phyloP scores from a whole-genome alignment of 2,329 filamentous ascomycete species.

The Colletotrichum ledebouriae region DNA sequence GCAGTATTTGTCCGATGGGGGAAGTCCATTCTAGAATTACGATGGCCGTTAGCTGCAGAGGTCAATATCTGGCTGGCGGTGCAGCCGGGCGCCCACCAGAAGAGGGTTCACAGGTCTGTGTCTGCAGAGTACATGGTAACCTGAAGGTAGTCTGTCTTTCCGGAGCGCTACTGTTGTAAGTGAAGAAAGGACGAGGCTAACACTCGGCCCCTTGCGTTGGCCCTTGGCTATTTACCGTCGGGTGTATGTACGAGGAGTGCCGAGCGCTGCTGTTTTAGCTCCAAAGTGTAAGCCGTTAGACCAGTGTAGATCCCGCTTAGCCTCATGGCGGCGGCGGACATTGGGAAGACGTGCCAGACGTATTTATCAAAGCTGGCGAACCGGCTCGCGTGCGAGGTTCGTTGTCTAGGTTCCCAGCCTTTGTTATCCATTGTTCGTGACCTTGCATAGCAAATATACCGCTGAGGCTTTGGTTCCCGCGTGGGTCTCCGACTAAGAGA shows the following conservation, averaged over 20 bases:
- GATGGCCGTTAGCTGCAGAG: constrained; percentile 35
- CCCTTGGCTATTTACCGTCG: background rate
- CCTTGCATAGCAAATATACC: constrained; percentile 6
- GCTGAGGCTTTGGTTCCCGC: background rate
- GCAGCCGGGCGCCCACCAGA: constrained; percentile 7
- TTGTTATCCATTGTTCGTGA: background rate
- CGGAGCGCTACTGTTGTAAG: background rate
- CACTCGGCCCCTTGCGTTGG: constrained; percentile 36
- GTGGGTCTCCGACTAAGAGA: constrained; percentile 26
- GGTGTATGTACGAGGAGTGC: constrained; percentile 26
- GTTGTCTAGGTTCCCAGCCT: constrained; percentile 4
- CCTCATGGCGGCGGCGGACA: constrained; percentile 22
- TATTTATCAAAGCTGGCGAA: constrained; percentile 32
- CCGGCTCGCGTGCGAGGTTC: constrained; percentile 25
- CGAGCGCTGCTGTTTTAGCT: constrained; percentile 40
- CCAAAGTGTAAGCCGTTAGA: constrained; percentile 38
- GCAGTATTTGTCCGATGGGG: constrained; percentile 38
- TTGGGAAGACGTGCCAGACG: constrained; percentile 24
- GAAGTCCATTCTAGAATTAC: constrained; percentile 41
- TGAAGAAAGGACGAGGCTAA: constrained; percentile 34
- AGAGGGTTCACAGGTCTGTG: background rate
- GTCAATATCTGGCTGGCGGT: constrained; percentile 20
- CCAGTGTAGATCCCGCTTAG: constrained; percentile 38
- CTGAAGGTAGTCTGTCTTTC: background rate
- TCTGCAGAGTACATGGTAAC: background rate